Evolutionary conservation across 1,284 basidiomycete genomes (phyloP).

Genomic region (Leccinum pallidistipes): DNA sequence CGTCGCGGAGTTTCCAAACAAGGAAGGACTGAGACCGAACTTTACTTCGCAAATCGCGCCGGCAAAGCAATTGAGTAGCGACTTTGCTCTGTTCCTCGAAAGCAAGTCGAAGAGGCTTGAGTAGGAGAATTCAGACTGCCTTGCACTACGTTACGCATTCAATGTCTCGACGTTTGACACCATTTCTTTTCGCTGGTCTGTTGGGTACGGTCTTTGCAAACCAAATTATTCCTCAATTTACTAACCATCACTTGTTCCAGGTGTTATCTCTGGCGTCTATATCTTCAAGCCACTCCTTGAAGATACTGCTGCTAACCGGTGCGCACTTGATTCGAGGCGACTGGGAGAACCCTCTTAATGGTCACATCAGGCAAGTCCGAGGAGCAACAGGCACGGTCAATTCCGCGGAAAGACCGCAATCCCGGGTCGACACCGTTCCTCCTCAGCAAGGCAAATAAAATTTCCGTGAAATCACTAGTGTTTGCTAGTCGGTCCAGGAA

Average conservation of each 20-base stretch:
- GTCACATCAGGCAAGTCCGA: slow-evolving; percentile 14
- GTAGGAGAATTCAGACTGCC: slow-evolving; percentile 30
- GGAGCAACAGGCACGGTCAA: neutral
- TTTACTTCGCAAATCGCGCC: slow-evolving; percentile 10
- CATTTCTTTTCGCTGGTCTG: slow-evolving; percentile 30
- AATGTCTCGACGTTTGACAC: slow-evolving; percentile 32
- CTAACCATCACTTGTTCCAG: slow-evolving; percentile 25
- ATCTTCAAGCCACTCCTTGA: slow-evolving; percentile 51
- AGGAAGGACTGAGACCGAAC: slow-evolving; percentile 10
- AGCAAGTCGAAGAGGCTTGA: neutral
- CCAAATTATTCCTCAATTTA: neutral
- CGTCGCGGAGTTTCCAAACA: slow-evolving; percentile 37
- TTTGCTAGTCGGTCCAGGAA: neutral
- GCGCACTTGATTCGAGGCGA: neutral
- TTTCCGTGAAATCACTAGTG: neutral
- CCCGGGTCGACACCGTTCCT: neutral
- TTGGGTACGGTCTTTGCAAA: slow-evolving; percentile 23
- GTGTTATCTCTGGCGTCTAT: slow-evolving; percentile 61
- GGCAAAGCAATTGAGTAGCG: neutral
- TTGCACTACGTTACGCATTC: slow-evolving; percentile 8
- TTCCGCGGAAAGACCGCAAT: slow-evolving; percentile 8
- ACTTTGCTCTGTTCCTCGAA: neutral
- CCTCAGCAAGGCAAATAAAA: slow-evolving; percentile 15
- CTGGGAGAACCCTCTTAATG: slow-evolving; percentile 4
- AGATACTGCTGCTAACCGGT: slow-evolving; percentile 14